A percentile compares a stretch with the other conserved stretches of the same genome.
Conservation (phyloP, 2,329 filamentous ascomycete genomes). For the Dothideomycetidae sp. region DNA sequence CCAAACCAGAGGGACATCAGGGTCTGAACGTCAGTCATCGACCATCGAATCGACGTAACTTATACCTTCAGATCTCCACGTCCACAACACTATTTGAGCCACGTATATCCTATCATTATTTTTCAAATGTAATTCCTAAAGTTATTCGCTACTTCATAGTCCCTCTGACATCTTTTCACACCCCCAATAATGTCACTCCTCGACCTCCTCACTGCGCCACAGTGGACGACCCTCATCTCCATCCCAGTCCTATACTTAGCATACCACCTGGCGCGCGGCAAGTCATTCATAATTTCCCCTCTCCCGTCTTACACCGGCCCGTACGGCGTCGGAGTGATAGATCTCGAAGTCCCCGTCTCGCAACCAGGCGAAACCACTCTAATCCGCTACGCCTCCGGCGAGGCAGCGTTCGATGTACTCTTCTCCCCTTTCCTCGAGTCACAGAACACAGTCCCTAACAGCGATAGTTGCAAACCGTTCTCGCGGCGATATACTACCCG, state of each 20-base stretch:
- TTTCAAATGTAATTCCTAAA: no score
- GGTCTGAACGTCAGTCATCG: no score
- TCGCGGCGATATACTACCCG: constrained; percentile 34
- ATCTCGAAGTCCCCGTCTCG: constrained; percentile 28
- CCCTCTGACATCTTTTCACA: no score
- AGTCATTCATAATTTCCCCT: constrained; percentile 29
- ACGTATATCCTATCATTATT: no score
- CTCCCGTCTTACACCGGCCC: constrained; percentile 30
- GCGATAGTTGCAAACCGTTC: constrained; percentile 27
- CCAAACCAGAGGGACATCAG: no score
- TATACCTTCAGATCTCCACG: no score
- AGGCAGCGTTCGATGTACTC: constrained; percentile 26
- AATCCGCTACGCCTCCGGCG: constrained; percentile 25
- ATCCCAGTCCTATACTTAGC: constrained; percentile 18
- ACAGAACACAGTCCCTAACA: constrained; percentile 6
- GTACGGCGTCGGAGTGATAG: constrained; percentile 30
- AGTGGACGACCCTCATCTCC: constrained; percentile 13
- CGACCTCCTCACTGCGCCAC: no score
- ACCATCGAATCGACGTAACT: no score
- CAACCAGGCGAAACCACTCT: constrained; percentile 24
- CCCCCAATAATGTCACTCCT: no score
- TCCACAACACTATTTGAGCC: no score
- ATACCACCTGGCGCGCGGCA: constrained; percentile 24
- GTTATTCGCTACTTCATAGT: no score
- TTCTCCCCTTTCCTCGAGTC: background rate